Conservation (phyloP, 768 basidiomycete genomes). For the Suillus weaverae region DNA sequence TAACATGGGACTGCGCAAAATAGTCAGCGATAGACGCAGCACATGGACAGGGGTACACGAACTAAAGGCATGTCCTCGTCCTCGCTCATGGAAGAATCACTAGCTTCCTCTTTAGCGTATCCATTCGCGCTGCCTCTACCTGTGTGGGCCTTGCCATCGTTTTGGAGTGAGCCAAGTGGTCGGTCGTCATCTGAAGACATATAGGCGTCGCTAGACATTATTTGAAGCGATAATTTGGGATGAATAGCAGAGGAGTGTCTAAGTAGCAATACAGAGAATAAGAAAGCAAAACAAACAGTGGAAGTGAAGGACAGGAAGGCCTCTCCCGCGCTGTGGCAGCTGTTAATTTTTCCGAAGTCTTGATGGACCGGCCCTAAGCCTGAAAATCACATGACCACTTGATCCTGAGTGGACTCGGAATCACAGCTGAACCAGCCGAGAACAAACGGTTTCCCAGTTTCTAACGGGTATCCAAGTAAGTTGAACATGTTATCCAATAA, state of each 20-base stretch:
- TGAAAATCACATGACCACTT: slow-evolving; percentile 23
- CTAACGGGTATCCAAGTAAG: neutral
- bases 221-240: slow-evolving; percentile 5
- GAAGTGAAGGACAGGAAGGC: slow-evolving; percentile 28
- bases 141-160: slow-evolving; percentile 44
- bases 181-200: slow-evolving; percentile 63
- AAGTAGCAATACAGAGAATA: slow-evolving; percentile 26
- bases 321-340: slow-evolving; percentile 21
- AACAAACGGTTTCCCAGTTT: neutral
- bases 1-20: slow-evolving; percentile 52
- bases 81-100: slow-evolving; percentile 58
- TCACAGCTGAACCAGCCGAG: slow-evolving; percentile 3
- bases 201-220: slow-evolving; percentile 48
- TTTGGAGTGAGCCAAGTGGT: slow-evolving; percentile 42
- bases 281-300: slow-evolving; percentile 27
- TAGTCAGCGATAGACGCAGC: slow-evolving; percentile 22
- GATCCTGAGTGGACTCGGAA: slow-evolving; percentile 3
- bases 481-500: neutral
- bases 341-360: slow-evolving; percentile 41
- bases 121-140: slow-evolving; percentile 44
- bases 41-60: slow-evolving; percentile 26
- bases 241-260: slow-evolving; percentile 17
- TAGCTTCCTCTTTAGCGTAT: slow-evolving; percentile 38
- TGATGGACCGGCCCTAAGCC: slow-evolving; percentile 59
- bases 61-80: slow-evolving; percentile 76